Evolutionary conservation across 176 grass and related monocot species (phyloP).

Genomic region (Typha latifolia): DNA sequence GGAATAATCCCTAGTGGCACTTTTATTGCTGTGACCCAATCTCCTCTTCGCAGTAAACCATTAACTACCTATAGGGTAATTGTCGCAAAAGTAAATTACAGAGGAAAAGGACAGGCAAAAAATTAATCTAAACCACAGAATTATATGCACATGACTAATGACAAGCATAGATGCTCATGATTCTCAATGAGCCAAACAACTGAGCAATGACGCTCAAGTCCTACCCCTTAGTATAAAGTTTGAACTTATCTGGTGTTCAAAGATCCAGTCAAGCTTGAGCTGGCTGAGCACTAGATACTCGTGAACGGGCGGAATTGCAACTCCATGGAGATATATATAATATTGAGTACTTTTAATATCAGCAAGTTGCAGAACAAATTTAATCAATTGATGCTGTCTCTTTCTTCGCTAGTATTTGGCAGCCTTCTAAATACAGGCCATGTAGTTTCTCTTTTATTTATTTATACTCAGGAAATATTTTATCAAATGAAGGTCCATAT

Average conservation of each 20-base stretch:
- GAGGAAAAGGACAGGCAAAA: not conserved
- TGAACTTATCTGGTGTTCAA: not conserved
- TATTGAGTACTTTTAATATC: too few relatives aligned
- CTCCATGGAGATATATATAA: too few relatives aligned
- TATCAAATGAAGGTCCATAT: too few relatives aligned
- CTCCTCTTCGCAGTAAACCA: conserved; percentile 64
- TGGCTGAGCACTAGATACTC: not conserved
- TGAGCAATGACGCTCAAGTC: not conserved
- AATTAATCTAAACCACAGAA: not conserved
- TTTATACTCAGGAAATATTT: too few relatives aligned
- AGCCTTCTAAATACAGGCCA: too few relatives aligned
- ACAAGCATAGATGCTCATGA: not conserved
- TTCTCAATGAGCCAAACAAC: not conserved
- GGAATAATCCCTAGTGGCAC: conserved; percentile 69
- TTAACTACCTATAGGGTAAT: conserved; percentile 45
- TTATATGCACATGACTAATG: not conserved
- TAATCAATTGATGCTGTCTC: too few relatives aligned
- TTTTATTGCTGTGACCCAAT: conserved; percentile 61
- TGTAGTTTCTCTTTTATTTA: too few relatives aligned
- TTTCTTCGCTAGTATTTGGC: too few relatives aligned
- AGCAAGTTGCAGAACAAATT: too few relatives aligned
- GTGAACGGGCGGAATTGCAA: not conserved
- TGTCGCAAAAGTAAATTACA: not conserved
- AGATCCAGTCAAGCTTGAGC: not conserved
- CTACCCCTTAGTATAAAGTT: not conserved